Evolutionary conservation across 148 eudicot species (phyloP).

Genomic region (Vaccinium myrtillus): DNA sequence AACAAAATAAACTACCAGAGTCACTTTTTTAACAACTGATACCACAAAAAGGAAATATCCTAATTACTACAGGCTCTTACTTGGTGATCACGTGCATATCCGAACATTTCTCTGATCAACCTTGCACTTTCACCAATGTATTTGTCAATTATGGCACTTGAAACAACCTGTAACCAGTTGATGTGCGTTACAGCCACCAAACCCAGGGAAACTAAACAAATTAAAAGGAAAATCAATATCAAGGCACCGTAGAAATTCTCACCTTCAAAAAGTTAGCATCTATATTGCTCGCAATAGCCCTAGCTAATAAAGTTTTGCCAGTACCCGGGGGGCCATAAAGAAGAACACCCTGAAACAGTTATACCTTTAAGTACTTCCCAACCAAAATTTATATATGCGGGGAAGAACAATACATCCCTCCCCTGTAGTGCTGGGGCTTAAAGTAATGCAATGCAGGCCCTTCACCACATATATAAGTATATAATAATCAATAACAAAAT

Average conservation of each 20-base stretch:
- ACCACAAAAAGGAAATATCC: conserved; percentile 22
- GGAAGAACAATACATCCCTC: too few species aligned
- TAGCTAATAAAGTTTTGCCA: conserved; percentile 91
- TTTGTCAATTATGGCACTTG: conserved; percentile 98
- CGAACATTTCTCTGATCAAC: conserved; percentile 93
- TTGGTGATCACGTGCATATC: conserved; percentile 95
- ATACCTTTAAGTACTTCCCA: background rate
- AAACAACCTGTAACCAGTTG: conserved; percentile 57
- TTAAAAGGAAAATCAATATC: background rate
- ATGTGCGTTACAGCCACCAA: background rate
- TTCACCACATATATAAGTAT: background rate
- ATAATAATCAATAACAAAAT: background rate
- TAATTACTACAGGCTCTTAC: conserved; percentile 29
- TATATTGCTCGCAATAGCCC: conserved; percentile 97
- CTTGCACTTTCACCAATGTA: conserved; percentile 99
- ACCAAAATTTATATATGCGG: too few species aligned
- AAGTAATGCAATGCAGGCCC: background rate
- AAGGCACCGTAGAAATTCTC: background rate
- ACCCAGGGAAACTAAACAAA: background rate
- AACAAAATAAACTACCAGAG: background rate
- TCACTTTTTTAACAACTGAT: background rate
- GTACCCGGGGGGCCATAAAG: conserved; percentile 99
- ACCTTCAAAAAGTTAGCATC: conserved; percentile 97
- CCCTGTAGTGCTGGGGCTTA: background rate
- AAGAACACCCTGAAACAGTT: conserved; percentile 76